Evolutionary conservation across 2,329 filamentous ascomycete genomes (phyloP).

Genomic region (Neopestalotiopsis sp.): DNA sequence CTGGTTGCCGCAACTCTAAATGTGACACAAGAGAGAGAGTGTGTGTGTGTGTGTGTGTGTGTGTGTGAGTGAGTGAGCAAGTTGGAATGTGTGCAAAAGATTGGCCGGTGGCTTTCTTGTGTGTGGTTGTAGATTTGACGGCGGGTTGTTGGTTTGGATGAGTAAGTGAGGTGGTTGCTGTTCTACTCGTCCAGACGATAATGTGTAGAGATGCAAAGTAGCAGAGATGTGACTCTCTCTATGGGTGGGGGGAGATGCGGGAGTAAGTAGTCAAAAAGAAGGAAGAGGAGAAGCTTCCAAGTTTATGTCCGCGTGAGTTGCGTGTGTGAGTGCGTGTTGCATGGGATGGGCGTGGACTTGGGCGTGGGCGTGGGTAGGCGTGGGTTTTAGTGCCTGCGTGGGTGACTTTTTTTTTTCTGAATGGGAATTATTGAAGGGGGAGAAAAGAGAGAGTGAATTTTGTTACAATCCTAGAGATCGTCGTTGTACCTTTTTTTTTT

Average conservation of each 20-base stretch:
- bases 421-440: constrained; percentile 2
- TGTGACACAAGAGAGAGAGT: not conserved
- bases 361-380: not conserved
- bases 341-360: not conserved
- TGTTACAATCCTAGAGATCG: constrained; percentile 7
- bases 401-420: too few species aligned
- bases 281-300: not conserved
- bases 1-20: constrained; percentile 7
- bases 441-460: not conserved
- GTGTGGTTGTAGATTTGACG: not conserved
- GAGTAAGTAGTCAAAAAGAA: not conserved
- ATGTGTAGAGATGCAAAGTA: not conserved
- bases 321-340: not conserved
- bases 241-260: not conserved
- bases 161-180: not conserved
- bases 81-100: not conserved
- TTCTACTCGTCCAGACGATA: not conserved
- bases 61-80: not conserved
- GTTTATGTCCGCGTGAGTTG: not conserved
- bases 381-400: not conserved
- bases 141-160: not conserved
- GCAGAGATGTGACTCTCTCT: not conserved
- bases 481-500: constrained; percentile 11
- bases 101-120: not conserved
- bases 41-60: not conserved